Conservation (phyloP, 352 stramenopile genomes). For the Globisporangium splendens region DNA sequence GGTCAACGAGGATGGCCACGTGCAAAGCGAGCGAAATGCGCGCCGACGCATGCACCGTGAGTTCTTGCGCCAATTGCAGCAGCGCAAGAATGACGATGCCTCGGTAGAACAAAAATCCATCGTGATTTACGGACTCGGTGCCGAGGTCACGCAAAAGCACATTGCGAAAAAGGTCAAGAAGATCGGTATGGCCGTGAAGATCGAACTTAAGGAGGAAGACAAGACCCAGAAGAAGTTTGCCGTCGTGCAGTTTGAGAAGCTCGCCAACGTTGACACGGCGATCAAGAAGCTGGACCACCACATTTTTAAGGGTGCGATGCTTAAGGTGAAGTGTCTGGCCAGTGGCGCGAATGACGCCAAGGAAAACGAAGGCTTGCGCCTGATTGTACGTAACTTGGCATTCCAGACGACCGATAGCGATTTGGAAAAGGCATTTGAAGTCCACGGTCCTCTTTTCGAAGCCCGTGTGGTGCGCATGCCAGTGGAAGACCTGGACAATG, state of each 20-base stretch:
- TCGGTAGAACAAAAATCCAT: constrained; percentile 62
- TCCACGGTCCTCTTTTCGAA: constrained; percentile 63
- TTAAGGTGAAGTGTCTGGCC: constrained; percentile 52
- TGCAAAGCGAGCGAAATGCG: constrained; percentile 80
- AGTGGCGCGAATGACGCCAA: constrained; percentile 27
- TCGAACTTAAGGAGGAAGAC: constrained; percentile 60
- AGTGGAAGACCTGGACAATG: constrained; percentile 40
- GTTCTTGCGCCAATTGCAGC: constrained; percentile 65
- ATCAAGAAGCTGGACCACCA: constrained; percentile 79
- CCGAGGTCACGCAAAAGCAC: constrained; percentile 73
- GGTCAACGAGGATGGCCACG: constrained; percentile 20
- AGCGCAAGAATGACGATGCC: constrained; percentile 54
- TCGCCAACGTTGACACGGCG: constrained; percentile 44
- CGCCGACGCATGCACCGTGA: constrained; percentile 74
- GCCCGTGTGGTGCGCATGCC: constrained; percentile 71
- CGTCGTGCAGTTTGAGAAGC: constrained; percentile 56
- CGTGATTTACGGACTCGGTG: constrained; percentile 65
- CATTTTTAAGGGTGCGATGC: constrained; percentile 75
- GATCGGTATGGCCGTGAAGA: constrained; percentile 42
- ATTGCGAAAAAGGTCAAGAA: constrained; percentile 82
- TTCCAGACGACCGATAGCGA: constrained; percentile 78
- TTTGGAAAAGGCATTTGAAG: constrained; percentile 66
- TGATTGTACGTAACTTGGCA: constrained; percentile 83
- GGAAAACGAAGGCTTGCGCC: constrained; percentile 50
- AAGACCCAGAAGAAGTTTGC: constrained; percentile 60